A percentile compares a stretch with the other conserved stretches of the same genome.
Conservation (phyloP, 305 asterid species). For the Solanum hybrid region DNA sequence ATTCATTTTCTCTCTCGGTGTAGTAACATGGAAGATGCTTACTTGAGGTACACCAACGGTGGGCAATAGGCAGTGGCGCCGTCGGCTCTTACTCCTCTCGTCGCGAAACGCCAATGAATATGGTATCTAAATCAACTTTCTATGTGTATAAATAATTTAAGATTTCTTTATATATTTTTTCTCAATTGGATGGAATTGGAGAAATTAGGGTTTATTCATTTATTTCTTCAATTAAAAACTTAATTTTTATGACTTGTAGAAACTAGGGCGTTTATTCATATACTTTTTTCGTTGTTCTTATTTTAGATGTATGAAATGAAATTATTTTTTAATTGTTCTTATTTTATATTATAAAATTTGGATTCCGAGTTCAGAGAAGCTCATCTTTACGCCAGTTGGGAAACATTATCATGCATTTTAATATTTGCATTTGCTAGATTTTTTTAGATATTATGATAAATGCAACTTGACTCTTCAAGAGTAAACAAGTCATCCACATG, state of each 20-base stretch:
- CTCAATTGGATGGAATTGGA: background rate
- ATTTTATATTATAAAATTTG: background rate
- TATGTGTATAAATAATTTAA: no score
- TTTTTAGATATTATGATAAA: background rate
- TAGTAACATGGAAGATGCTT: background rate
- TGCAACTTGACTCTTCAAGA: background rate
- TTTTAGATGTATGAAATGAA: no score
- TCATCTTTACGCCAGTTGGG: background rate
- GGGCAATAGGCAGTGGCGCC: background rate
- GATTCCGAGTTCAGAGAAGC: background rate
- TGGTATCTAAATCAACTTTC: no score
- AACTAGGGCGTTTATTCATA: no score
- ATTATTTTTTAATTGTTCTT: no score
- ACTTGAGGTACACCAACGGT: background rate
- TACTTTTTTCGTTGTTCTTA: no score
- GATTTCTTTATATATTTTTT: background rate
- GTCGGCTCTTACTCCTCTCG: background rate
- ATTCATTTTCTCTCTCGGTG: background rate
- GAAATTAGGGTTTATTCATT: background rate
- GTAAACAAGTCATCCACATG: background rate
- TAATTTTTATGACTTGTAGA: background rate
- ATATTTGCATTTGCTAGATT: background rate
- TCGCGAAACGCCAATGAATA: no score
- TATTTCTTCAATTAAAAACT: background rate
- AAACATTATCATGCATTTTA: background rate